Base-by-base conservation (phyloP, 129 eudicot species). In the Silybum marianum region DNA sequence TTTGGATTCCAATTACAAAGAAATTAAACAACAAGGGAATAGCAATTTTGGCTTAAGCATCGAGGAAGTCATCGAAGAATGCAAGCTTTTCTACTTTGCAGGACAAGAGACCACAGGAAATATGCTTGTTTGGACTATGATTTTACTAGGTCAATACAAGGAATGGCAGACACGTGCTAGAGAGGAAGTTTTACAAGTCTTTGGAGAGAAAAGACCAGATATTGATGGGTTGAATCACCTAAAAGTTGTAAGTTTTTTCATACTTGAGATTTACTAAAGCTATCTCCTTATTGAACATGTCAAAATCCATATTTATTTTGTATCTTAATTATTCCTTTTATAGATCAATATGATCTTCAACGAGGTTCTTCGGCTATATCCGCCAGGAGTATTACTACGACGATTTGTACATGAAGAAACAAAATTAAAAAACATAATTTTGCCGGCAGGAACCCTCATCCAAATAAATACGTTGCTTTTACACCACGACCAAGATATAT, bases 51-150 rank as follows among this genome's bases (percentile, higher is more conserved):
- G 86, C 19, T 70, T 83, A 65, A 83, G 74, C 28, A 83, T 78
- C 2, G 70, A 83, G 9, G 86, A 83, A 11, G 79, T 83, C 66
- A 78, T 78, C 34, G 66, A 84, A 51, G 83, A 84, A 73, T 79
- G 87, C 66, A 84, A 79, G n/a, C 81, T 84, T 34, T 80, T 84
- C 68, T 80, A 75, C 26, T 40, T 75, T 69, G 84, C 84, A 8
- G 84, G 87, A 22, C 84, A 79, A 21, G 84, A 84, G 39, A 79
- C 87, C 5, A 80, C 87, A 0, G 75, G 39, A 79, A 74, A 75
- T 38, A 34, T 84, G 77, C 74, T 84, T 69, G 81, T 84, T 44
- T 84, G 87, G 87, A 80, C 87, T 18, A 74, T 84, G 87, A 16
- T 84, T 71, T 80, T 84, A 65, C 44, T 84, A 9, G 48, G 69